Base-by-base conservation (phyloP, 371 early-diverging fungal species). In the Apophysomyces variabilis region DNA sequence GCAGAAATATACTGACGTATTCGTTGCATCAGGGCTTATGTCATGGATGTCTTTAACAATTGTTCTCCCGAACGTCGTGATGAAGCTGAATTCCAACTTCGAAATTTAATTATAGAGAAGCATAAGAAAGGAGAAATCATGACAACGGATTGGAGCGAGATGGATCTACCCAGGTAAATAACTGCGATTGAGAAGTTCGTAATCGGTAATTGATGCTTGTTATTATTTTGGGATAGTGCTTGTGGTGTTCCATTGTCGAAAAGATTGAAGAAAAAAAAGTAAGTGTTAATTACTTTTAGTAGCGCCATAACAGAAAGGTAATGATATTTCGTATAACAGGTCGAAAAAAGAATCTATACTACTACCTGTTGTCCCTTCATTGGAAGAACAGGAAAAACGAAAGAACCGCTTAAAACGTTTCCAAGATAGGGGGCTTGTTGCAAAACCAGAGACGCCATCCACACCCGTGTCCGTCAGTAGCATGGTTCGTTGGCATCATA, bases 101-200 rank as follows among this genome's bases (percentile, higher is more conserved):
- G 83, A 62, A 71, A 74, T 13, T 45, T 92, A 45, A 90, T 92
- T 38, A 70, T 74, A 7, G 80, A 81, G 41, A 76, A 80, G 43
- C 86, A 82, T 69, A 67, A 60, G 32, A 76, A 80, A 38, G 82
- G 84, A 16, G 78, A 78, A 14, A 60, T 93, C 11, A 68, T 83
- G 66, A 82, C 84, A 0, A 83, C 87, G 0, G 87, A 90, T 62
- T 93, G 93, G 93, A 84, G 68, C 12, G 74, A 82, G 38, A 85
- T 89, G 86, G 78, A 79, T n/a, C 68, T 91, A 14, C 91, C 91
- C 60, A 77, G 75, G 86, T 87, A 79, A 66, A 66, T 18, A 39
- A 50, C 46, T n/a, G 21, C 3, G 32, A 26, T 26, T 26, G 32
- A 26, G 3, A 26, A 26, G 32, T 26, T 26, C 3, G 32, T 26